Evolutionary conservation across 441 rosid genomes (phyloP).

Genomic region (Eutrema salsugineum): DNA sequence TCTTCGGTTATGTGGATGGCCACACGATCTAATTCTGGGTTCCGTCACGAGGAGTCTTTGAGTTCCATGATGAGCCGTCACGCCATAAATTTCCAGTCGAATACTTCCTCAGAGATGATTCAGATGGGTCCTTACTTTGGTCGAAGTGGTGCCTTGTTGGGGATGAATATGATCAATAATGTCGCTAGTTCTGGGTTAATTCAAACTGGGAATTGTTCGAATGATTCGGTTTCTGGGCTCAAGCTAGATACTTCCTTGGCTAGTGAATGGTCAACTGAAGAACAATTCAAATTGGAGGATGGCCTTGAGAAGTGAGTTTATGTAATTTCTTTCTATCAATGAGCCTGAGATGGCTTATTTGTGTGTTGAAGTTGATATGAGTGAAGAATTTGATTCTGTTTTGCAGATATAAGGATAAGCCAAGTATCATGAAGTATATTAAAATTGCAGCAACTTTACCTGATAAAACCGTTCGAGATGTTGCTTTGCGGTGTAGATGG

Average conservation of each 20-base stretch:
- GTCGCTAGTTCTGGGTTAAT: conserved; percentile 35
- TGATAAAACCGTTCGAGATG: conserved; percentile 93
- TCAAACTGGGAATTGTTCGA: conserved; percentile 52
- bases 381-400: neutral
- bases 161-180: conserved; percentile 32
- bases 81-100: conserved; percentile 54
- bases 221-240: conserved; percentile 50
- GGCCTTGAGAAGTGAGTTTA: conserved; percentile 62
- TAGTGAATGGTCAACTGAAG: conserved; percentile 86
- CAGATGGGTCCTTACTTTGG: conserved; percentile 56
- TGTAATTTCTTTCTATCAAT: neutral
- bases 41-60: conserved; percentile 35
- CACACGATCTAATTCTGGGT: conserved; percentile 52
- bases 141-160: conserved; percentile 21
- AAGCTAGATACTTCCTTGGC: conserved; percentile 70
- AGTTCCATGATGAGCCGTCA: conserved; percentile 43
- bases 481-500: conserved; percentile 98
- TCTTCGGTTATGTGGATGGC: conserved; percentile 43
- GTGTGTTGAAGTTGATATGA: neutral
- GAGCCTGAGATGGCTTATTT: neutral
- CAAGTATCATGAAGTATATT: conserved; percentile 79
- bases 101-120: conserved; percentile 50
- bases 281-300: conserved; percentile 71
- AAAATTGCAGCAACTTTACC: conserved; percentile 85
- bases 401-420: conserved; percentile 64